Evolutionary conservation across 306 rosid genomes (phyloP), one percentile per base, ranked within the genome.

Genomic region (Medicago arabica): DNA sequence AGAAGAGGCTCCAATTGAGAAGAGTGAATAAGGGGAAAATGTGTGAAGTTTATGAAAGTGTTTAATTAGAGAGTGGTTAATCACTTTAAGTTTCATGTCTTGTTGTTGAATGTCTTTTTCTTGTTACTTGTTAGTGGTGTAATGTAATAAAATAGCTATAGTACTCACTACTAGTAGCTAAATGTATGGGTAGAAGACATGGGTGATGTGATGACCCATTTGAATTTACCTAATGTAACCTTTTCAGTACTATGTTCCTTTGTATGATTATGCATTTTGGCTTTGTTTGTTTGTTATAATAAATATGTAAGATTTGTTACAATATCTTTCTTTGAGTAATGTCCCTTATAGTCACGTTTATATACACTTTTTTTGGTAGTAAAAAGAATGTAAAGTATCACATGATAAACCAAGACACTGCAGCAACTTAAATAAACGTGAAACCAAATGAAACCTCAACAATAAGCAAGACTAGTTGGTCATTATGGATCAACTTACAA

Each of bases 1-100:
- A 39, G 50, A 12, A 44, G 89, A 69, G 68, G 80, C 53, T 28
- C 0, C 49, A 12, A 75, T 36, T 28, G 84, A 83, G 81, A 80
- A 80, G 84, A 83, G 54, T 17, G 84, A 81, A 39, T 17, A 46
- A 69, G 16, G 80, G 57, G 21, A 81, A 60, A 61, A 60, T 7
- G 8, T 28, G 6, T 61, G 19, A 31, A 1, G 43, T 7, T 14
- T 60, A 60, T 60, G 66, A 0, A 61, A 61, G 11, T 61, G 67
- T 61, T 61, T 51, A 16, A 51, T 51, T 51, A 16, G 58, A 51
- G 31, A 51, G 21, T 17, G 23, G 23, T 51, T 51, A 51, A 51
- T 51, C 2, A 16, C 21, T 16, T 50, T 51, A 61, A 31, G 67
- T 61, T 61, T 34, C 39, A 8, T 2, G 15, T 1, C 15, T 19